Evolutionary conservation across 1,284 basidiomycete species (phyloP).

Genomic region (Golubevia sp.): DNA sequence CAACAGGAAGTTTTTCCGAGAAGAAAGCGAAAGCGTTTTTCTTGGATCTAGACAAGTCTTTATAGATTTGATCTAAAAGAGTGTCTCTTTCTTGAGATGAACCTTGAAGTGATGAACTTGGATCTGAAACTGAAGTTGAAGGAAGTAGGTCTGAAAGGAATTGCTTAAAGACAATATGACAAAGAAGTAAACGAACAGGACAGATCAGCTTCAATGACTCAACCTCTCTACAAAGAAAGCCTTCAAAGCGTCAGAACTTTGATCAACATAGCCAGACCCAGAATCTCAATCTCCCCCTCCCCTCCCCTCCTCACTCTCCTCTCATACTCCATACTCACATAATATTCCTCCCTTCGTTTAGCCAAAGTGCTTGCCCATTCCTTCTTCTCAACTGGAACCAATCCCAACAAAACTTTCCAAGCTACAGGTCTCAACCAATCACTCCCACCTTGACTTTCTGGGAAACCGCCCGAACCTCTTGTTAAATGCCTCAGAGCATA

Average conservation of each 20-base stretch:
- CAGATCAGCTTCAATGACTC: no score
- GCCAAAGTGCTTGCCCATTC: constrained; percentile 35
- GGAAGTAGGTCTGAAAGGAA: constrained; percentile 45
- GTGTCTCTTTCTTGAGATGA: constrained; percentile 18
- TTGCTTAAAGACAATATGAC: constrained; percentile 8
- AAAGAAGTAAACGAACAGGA: not conserved
- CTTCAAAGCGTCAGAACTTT: no score
- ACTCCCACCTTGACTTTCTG: not conserved
- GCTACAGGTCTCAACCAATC: constrained; percentile 51
- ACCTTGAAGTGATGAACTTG: not conserved
- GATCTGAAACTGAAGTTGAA: not conserved
- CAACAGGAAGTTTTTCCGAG: constrained; percentile 11
- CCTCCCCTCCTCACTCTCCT: no score
- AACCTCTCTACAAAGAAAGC: no score
- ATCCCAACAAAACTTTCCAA: constrained; percentile 53
- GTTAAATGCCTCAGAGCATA: constrained; percentile 46
- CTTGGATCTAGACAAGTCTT: constrained; percentile 38
- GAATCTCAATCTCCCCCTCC: no score
- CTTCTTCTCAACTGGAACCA: constrained; percentile 45
- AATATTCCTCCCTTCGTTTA: constrained; percentile 43
- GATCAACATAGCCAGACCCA: no score
- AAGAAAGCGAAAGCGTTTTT: constrained; percentile 52
- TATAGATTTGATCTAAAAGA: constrained; percentile 51
- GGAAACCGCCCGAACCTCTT: constrained; percentile 3
- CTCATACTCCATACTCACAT: no score